These are phyloP conservation scores for Anaeromyces robustus DNA, from an alignment of 192 early-diverging fungal genomes.

Conservation along the genomic window DNA sequence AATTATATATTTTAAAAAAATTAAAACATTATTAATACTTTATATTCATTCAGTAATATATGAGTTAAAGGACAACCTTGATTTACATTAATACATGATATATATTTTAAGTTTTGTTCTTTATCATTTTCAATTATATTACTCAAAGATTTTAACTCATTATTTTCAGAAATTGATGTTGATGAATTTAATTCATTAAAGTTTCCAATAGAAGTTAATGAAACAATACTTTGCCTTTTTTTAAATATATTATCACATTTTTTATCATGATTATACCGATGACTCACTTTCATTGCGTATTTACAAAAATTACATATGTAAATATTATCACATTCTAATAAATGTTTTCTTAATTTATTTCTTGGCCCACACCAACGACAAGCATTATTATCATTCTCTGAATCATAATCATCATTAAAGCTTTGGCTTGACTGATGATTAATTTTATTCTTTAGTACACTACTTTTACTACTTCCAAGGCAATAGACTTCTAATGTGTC, in stretches of 20 bases:
- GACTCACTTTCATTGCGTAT: background rate
- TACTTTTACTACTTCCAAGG: background rate
- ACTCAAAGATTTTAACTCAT: background rate
- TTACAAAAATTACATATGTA: background rate
- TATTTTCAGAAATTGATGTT: background rate
- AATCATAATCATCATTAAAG: background rate
- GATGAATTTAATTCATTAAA: background rate
- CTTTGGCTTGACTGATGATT: background rate
- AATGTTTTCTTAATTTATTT: background rate
- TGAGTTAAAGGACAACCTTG: background rate
- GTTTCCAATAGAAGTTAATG: background rate
- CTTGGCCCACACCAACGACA: background rate
- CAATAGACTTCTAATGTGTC: background rate
- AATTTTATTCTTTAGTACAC: no score
- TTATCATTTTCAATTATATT: background rate
- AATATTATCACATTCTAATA: background rate
- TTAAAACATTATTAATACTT: background rate
- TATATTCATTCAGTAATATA: background rate
- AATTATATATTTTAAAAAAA: no score
- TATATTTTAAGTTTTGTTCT: background rate
- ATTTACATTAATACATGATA: background rate
- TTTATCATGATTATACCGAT: background rate
- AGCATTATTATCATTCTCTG: background rate
- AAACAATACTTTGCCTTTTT: background rate
- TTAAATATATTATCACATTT: background rate